These are phyloP conservation scores for Gaultheria prostrata DNA, from an alignment of 148 eudicot genomes.

Conservation along the genomic window DNA sequence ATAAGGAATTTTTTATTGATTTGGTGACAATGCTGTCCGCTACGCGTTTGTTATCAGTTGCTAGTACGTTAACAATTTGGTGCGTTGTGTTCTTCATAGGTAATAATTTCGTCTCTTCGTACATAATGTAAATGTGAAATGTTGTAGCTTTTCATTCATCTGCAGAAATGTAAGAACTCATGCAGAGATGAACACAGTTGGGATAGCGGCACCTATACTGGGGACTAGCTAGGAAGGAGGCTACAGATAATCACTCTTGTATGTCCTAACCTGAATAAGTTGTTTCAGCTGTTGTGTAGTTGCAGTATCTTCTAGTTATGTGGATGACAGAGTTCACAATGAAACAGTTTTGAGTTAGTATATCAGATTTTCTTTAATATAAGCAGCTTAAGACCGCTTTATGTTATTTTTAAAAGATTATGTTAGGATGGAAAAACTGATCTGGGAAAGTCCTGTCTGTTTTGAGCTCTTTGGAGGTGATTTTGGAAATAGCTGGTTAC, in stretches of 20 bases:
- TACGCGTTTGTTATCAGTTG: neutral
- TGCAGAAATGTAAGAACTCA: conserved; percentile 13
- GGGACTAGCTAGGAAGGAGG: conserved; percentile 12
- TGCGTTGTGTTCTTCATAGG: neutral
- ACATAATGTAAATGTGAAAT: neutral
- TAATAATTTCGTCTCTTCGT: neutral
- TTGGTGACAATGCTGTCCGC: neutral
- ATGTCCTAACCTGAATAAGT: conserved; percentile 5
- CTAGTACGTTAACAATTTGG: neutral
- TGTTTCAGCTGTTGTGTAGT: neutral
- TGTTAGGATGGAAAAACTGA: neutral
- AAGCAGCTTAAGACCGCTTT: neutral
- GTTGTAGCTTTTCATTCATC: neutral
- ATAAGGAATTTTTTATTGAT: neutral
- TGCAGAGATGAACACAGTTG: neutral
- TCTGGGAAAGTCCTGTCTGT: neutral
- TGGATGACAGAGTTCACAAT: neutral
- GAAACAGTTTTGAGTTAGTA: neutral
- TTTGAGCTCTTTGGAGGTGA: no score
- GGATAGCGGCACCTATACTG: neutral
- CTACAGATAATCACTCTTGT: neutral
- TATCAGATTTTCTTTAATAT: neutral
- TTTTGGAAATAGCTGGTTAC: no score
- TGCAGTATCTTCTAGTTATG: conserved; percentile 8
- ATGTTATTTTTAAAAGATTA: neutral